Base-by-base conservation (phyloP, 495 filamentous ascomycete species). In the Trichoderma asperelloides region DNA sequence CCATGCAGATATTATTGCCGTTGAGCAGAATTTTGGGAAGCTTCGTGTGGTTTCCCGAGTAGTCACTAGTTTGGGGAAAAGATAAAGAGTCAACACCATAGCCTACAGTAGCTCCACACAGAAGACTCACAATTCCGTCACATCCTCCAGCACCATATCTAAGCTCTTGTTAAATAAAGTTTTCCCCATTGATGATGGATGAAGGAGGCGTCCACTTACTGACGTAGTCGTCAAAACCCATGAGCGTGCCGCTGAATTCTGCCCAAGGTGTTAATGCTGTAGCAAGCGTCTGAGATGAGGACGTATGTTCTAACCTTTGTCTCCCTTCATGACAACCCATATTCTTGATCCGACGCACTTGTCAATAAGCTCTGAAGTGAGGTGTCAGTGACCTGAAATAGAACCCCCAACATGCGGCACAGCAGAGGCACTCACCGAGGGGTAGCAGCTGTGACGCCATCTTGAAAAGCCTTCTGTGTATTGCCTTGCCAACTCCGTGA, bases 1-100 rank as follows among this genome's bases (percentile, higher is more conserved):
- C 95, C 95, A 98, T 98, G 90, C 95, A 98, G 66, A 98, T 90
- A 72, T 98, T 97, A 78, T 98, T 98, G 43, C 95, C 95, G 71
- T 98, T 98, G n/a, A 98, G 82, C 28, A 98, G 78, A 62, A 98
- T 95, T 83, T 97, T 97, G 21, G 91, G 85, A 23, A 97, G 87
- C 77, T 96, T 96, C 21, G 86, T 89, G 71, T 92, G 87, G 68
- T 89, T 83, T 68, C 93, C 95, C 18, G 86, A 87, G 77, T 94
- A 96, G 78, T 98, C 95, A 73, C 93, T 97, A 70, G 67, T 63
- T 6, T 57, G 21, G 6, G 25, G 21, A 49, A 57, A 57, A 12
- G 21, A 25, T 23, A 0, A 63, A 67, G 18, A 67, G 43, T 60
- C 33, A 57, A 21, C 41, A 45, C 23, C 9, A 25, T 13, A 18